Evolutionary conservation across 164 flowering plant genomes (phyloP).

Genomic region (Macadamia integrifolia): DNA sequence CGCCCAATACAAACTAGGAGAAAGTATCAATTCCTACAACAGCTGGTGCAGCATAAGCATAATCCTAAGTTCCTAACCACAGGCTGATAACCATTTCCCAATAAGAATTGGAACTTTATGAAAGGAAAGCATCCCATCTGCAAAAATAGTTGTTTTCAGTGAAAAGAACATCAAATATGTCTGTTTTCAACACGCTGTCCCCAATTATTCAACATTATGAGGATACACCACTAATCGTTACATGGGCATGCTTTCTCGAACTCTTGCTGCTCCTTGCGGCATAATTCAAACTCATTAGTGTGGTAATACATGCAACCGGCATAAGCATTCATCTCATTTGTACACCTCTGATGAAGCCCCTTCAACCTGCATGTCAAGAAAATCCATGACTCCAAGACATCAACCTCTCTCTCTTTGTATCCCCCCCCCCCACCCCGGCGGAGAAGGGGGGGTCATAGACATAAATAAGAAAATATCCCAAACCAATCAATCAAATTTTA

Average conservation of each 20-base stretch:
- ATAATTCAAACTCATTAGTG: conserved; percentile 84
- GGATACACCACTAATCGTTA: not conserved
- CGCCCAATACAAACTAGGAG: not conserved
- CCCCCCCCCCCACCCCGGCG: too few species aligned
- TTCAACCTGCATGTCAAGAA: conserved; percentile 40
- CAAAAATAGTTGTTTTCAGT: not conserved
- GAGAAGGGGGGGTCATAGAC: too few species aligned
- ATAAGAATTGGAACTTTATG: not conserved
- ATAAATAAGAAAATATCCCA: too few species aligned
- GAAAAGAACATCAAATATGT: not conserved
- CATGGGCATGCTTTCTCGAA: conserved; percentile 80
- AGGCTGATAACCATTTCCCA: not conserved
- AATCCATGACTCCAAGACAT: not conserved
- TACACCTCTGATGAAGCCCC: conserved; percentile 63
- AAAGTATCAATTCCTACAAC: not conserved
- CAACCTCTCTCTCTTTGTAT: too few species aligned
- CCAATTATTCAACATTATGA: not conserved
- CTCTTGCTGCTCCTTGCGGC: conserved; percentile 80
- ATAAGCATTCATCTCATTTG: conserved; percentile 76
- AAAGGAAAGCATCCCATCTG: not conserved
- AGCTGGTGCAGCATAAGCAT: not conserved
- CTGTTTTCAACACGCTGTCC: not conserved
- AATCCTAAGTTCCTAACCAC: not conserved
- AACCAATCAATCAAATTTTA: too few species aligned
- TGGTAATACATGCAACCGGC: conserved; percentile 89